A percentile compares a stretch with the other conserved stretches of the same genome.
Evolutionary conservation across 2,329 filamentous ascomycete species (phyloP).

Genomic region (Stachybotrys echinatus): DNA sequence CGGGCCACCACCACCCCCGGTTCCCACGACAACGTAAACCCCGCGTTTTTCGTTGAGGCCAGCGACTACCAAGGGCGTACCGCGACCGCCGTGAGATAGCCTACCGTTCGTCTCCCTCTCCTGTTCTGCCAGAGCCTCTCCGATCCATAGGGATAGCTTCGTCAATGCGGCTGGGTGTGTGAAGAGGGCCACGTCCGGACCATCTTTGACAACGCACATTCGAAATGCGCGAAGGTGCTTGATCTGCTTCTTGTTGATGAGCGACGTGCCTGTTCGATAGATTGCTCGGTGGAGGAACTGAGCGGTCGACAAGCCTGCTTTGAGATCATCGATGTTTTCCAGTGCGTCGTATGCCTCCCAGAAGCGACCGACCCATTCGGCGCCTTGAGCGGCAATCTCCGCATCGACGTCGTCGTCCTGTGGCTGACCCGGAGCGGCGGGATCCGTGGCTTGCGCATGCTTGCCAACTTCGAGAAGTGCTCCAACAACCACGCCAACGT

Average conservation of each 20-base stretch:
- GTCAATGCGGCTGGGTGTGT: slow-evolving; percentile 88
- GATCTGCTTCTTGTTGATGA: slow-evolving; percentile 92
- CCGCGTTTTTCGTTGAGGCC: slow-evolving; percentile 82
- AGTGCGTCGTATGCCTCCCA: slow-evolving; percentile 70
- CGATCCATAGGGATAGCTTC: slow-evolving; percentile 90
- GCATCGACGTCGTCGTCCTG: slow-evolving; percentile 41
- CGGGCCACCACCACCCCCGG: slow-evolving; percentile 78
- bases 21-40: slow-evolving; percentile 89
- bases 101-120: slow-evolving; percentile 72
- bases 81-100: slow-evolving; percentile 61
- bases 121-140: slow-evolving; percentile 84
- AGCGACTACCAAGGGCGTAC: slow-evolving; percentile 84
- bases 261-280: slow-evolving; percentile 81
- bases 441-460: slow-evolving; percentile 31
- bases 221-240: slow-evolving; percentile 88
- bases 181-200: slow-evolving; percentile 86
- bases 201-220: slow-evolving; percentile 93
- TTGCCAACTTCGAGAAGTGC: slow-evolving; percentile 89
- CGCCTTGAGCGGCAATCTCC: slow-evolving; percentile 45
- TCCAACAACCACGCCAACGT: slow-evolving; percentile 88
- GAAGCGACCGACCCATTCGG: slow-evolving; percentile 63
- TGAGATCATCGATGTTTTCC: slow-evolving; percentile 69
- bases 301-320: slow-evolving; percentile 72
- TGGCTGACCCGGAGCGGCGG: slow-evolving; percentile 23
- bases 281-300: slow-evolving; percentile 90